Evolutionary conservation across 1,284 basidiomycete genomes (phyloP).

Genomic region (Pseudozyma sp.): DNA sequence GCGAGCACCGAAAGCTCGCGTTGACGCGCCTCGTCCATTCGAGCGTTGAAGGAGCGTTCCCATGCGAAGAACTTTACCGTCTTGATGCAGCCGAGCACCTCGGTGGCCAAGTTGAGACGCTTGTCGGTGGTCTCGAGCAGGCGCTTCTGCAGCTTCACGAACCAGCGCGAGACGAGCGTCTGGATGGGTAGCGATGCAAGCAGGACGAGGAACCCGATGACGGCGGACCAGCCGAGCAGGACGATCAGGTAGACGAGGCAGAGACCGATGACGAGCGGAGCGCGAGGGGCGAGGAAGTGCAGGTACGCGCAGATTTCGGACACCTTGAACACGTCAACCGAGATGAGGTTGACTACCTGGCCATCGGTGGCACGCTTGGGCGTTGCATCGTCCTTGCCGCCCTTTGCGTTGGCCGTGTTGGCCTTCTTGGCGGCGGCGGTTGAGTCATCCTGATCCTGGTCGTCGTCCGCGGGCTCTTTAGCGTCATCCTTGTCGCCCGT

Average conservation of each 20-base stretch:
- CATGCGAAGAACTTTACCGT: constrained; percentile 76
- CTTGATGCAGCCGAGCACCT: constrained; percentile 73
- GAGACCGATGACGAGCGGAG: constrained; percentile 72
- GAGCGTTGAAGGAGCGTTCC: constrained; percentile 70
- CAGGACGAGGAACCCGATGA: constrained; percentile 68
- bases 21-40: constrained; percentile 71
- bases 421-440: constrained; percentile 27
- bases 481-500: constrained; percentile 38
- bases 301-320: constrained; percentile 63
- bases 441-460: constrained; percentile 24
- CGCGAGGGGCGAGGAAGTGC: constrained; percentile 69
- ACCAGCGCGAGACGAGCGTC: constrained; percentile 70
- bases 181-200: constrained; percentile 58
- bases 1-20: constrained; percentile 71
- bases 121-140: constrained; percentile 72
- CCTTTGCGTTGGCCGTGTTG: constrained; percentile 15
- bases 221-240: constrained; percentile 72
- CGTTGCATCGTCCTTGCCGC: constrained; percentile 30
- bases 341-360: constrained; percentile 73
- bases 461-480: constrained; percentile 22
- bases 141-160: constrained; percentile 70
- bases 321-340: constrained; percentile 72
- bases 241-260: constrained; percentile 71
- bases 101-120: constrained; percentile 72
- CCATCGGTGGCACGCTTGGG: constrained; percentile 70